Evolutionary conservation across 148 eudicot species (phyloP).

Genomic region (Rhododendron kiyosumense): DNA sequence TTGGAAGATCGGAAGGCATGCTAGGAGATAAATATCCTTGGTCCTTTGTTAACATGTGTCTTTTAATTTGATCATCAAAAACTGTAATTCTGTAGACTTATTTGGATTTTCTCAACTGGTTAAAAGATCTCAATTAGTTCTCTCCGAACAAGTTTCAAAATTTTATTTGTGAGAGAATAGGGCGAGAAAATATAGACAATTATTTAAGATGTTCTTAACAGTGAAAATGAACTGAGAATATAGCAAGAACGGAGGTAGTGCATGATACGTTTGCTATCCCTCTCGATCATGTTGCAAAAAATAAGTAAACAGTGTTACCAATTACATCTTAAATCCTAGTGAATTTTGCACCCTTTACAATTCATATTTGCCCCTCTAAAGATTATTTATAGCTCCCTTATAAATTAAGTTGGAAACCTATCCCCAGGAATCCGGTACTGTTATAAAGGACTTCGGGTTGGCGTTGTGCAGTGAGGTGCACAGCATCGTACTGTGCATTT

Average conservation of each 20-base stretch:
- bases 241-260: neutral
- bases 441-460: no score
- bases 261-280: neutral
- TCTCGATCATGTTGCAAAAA: neutral
- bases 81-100: no score
- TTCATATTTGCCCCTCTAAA: neutral
- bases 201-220: neutral
- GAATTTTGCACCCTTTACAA: neutral
- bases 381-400: no score
- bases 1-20: no score
- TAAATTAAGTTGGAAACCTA: no score
- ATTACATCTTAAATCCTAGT: neutral
- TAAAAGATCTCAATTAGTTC: no score
- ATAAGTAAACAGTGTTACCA: neutral
- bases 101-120: neutral
- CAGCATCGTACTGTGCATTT: no score
- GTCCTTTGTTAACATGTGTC: neutral
- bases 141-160: neutral
- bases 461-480: no score
- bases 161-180: neutral
- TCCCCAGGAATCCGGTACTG: no score
- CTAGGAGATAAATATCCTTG: neutral
- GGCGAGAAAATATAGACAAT: neutral
- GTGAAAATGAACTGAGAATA: neutral
- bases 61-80: no score